Base-by-base conservation (phyloP, 805 yeast genomes). In the Candida insectorum region DNA sequence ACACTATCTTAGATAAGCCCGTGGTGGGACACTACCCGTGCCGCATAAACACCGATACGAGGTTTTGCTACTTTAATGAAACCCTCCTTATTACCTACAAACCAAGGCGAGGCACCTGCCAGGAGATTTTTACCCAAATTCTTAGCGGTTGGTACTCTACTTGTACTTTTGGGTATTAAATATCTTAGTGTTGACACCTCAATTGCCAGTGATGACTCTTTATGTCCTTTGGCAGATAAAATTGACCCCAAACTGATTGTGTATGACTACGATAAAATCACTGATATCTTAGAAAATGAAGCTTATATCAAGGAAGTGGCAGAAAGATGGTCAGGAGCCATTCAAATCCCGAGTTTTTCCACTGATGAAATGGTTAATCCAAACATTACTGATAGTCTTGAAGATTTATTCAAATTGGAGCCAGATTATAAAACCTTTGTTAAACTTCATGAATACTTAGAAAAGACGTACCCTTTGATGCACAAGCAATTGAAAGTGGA, bases 211-310 rank as follows among this genome's bases (percentile, higher is more conserved):
- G 13, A 39, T n/a, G 66, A 62, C 39, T 40, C 54, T 6, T 49
- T 62, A 13, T 63, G 69, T 40, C 68, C 69, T 2, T 30, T 60
- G 9, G 61, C 60, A 4, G 48, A 48, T 5, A 63, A 62, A 33
- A 16, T 62, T 13, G 54, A 60, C 30, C 62, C 64, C 2, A 14
- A 36, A 2, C 36, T 48, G 25, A 50, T 44, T 35, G 24, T 57
- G 13, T 47, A 54, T 30, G 41, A 49, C 15, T 41, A 36, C 13
- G 36, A 42, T 7, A 52, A 55, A 6, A 26, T 62, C 7, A 31
- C 40, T 12, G 40, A 31, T 10, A 62, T 63, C 13, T 47, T 62
- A 15, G 45, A 49, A 16, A 62, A 60, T 33, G 39, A 45, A 9
- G 22, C 36, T 2, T 62, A 55, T 40, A 46, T 44, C 25, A 40